These are phyloP conservation scores for Zanthoxylum bungeanum DNA, from an alignment of 345 rosid genomes.

Conservation along the genomic window DNA sequence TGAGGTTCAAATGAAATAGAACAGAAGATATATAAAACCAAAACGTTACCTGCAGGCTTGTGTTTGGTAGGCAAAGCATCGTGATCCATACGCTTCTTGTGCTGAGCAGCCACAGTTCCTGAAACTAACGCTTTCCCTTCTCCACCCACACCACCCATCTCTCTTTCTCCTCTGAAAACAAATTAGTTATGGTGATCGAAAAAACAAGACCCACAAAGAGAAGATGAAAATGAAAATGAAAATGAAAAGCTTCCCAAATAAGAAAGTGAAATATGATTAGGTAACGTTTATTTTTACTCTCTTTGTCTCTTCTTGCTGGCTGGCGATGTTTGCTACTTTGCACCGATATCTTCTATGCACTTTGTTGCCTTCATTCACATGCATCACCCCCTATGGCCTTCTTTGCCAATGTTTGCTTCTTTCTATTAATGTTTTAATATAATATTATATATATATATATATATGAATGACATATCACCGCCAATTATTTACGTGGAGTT, in stretches of 20 bases:
- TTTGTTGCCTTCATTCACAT: slow-evolving; percentile 2
- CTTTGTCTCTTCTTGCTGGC: slow-evolving; percentile 6
- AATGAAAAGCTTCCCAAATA: background rate
- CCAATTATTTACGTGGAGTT: too few species aligned
- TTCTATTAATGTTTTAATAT: background rate
- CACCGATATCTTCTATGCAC: slow-evolving; percentile 13
- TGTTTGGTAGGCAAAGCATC: slow-evolving; percentile 5
- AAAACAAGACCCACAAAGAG: background rate
- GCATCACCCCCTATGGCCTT: background rate
- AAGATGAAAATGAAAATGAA: background rate
- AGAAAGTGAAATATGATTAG: too few species aligned
- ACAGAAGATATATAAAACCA: too few species aligned
- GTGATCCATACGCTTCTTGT: slow-evolving; percentile 4
- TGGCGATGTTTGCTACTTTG: slow-evolving; percentile 15
- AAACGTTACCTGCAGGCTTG: slow-evolving; percentile 3
- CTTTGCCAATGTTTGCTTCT: slow-evolving; percentile 9
- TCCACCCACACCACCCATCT: slow-evolving; percentile 11
- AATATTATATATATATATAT: too few species aligned
- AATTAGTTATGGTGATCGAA: background rate
- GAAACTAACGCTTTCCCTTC: background rate
- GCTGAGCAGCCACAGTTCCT: background rate
- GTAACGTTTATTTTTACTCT: background rate
- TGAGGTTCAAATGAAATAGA: too few species aligned
- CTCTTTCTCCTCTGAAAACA: background rate
- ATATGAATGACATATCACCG: too few species aligned